phyloP scores from a whole-genome alignment of 495 filamentous ascomycete species.

The Penicillium daleae region DNA sequence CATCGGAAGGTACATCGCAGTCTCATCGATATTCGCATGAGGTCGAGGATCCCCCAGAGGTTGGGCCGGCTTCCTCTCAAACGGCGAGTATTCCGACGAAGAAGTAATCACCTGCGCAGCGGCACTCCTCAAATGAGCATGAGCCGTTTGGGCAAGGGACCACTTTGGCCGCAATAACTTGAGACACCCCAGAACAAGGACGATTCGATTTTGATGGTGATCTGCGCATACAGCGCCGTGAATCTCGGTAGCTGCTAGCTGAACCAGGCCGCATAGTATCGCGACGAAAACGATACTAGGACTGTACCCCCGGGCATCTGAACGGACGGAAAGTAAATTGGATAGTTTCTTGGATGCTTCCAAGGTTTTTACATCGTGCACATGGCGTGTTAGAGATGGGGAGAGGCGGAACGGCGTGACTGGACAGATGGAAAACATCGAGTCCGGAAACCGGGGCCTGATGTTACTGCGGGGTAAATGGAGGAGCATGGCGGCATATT shows the following conservation, averaged over 20 bases:
- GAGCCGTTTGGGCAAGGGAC: not conserved
- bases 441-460: conserved; percentile 3
- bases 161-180: not conserved
- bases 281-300: conserved; percentile 1
- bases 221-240: not conserved
- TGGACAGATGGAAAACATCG: conserved; percentile 5
- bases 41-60: not conserved
- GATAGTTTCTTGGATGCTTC: conserved; percentile 4
- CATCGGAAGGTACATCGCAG: not conserved
- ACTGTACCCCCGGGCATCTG: not conserved
- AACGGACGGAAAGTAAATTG: conserved; percentile 3
- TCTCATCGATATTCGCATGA: not conserved
- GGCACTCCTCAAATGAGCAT: not conserved
- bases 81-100: not conserved
- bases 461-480: conserved; percentile 4
- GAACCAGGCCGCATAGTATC: not conserved
- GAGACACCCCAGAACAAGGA: not conserved
- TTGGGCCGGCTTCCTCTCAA: not conserved
- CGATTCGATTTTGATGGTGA: conserved; percentile 9
- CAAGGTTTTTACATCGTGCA: conserved; percentile 2
- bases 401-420: conserved; percentile 4
- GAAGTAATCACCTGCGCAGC: not conserved
- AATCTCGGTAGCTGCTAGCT: not conserved
- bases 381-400: not conserved
- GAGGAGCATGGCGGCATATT: conserved; percentile 7